Conservation (phyloP, 2,329 filamentous ascomycete species). For the Lecanicillium sp. region DNA sequence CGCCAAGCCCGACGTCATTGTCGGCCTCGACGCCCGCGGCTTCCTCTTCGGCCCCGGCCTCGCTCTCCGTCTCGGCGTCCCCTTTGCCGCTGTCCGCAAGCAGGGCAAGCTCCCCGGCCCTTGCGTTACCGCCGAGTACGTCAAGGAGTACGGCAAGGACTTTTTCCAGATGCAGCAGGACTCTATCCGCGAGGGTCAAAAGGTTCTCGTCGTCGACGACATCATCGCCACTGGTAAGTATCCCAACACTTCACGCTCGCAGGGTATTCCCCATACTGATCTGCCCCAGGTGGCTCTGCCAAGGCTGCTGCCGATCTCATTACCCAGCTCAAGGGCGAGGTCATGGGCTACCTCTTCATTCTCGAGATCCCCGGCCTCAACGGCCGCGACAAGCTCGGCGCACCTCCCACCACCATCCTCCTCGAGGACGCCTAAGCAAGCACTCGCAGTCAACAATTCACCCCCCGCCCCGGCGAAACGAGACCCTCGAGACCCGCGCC, state of each 20-base stretch:
- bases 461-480: not conserved
- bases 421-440: constrained; percentile 49
- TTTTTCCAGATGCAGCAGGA: constrained; percentile 93
- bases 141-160: constrained; percentile 96
- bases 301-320: constrained; percentile 82
- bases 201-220: constrained; percentile 90
- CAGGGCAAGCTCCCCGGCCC: constrained; percentile 90
- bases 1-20: constrained; percentile 75
- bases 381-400: constrained; percentile 81
- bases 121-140: constrained; percentile 75
- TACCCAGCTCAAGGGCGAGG: constrained; percentile 73
- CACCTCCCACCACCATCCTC: constrained; percentile 71
- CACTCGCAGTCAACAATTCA: too few relatives aligned
- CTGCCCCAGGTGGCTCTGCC: constrained; percentile 72
- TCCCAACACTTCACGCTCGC: constrained; percentile 8
- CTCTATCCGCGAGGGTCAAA: constrained; percentile 78
- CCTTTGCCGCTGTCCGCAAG: constrained; percentile 92
- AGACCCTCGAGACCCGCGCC: constrained; percentile 4
- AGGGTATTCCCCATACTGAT: not conserved
- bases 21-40: constrained; percentile 88
- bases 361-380: constrained; percentile 92
- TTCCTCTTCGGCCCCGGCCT: constrained; percentile 92
- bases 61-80: constrained; percentile 73
- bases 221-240: constrained; percentile 93
- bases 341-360: constrained; percentile 89